These are phyloP conservation scores for Paracorniculantispora psalliotae DNA, from an alignment of 2,329 filamentous ascomycete genomes.

Conservation along the genomic window DNA sequence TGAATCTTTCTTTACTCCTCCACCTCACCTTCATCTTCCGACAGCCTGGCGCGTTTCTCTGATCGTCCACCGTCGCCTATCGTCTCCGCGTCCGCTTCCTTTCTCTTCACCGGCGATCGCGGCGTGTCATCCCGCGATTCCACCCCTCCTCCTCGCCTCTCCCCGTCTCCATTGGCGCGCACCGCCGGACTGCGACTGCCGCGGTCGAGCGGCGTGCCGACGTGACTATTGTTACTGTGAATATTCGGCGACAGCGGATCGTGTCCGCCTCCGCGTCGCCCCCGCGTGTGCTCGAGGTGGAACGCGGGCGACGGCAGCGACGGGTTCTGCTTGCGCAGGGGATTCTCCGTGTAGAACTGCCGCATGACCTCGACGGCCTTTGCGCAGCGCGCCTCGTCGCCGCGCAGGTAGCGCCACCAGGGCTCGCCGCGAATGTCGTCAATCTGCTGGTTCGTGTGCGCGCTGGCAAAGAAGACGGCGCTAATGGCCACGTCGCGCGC, in stretches of 20 bases:
- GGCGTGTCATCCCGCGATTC: conserved; percentile 23
- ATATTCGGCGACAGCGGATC: conserved; percentile 43
- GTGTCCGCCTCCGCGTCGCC: conserved; percentile 34
- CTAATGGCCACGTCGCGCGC: conserved; percentile 78
- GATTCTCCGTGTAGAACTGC: conserved; percentile 62
- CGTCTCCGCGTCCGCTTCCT: conserved; percentile 33
- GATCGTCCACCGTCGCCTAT: conserved; percentile 30
- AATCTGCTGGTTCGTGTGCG: conserved; percentile 68
- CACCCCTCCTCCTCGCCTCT: conserved; percentile 26
- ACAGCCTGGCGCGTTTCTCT: conserved; percentile 41
- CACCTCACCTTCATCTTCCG: conserved; percentile 46
- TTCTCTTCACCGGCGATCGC: conserved; percentile 38
- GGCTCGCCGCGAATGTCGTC: conserved; percentile 70
- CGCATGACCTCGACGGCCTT: conserved; percentile 73
- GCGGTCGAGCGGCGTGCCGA: conserved; percentile 44
- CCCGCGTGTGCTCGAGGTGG: conserved; percentile 50
- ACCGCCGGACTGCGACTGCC: conserved; percentile 44
- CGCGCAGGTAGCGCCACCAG: conserved; percentile 82
- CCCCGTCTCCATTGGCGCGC: conserved; percentile 35
- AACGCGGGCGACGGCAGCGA: conserved; percentile 51
- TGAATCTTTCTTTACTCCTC: conserved; percentile 26
- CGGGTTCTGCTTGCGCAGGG: conserved; percentile 52
- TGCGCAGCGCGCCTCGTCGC: conserved; percentile 64
- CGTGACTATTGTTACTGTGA: too few relatives aligned
- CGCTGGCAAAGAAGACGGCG: conserved; percentile 80